Conservation (phyloP, 768 basidiomycete genomes). For the Pleurotus cornucopiae region DNA sequence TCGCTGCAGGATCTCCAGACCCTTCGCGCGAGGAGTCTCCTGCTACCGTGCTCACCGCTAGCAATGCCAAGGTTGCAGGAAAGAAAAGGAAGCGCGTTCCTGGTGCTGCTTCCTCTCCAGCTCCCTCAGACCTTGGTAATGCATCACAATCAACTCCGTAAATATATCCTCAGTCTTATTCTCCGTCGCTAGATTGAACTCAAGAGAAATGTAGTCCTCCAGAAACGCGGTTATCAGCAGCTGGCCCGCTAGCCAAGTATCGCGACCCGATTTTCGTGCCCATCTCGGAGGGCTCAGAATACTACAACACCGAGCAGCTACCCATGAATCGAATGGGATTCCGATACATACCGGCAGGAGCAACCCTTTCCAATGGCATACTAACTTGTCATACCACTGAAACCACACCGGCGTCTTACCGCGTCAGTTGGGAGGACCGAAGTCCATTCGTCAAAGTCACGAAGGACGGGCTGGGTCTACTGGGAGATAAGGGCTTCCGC, state of each 20-base stretch:
- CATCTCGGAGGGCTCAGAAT: conserved; percentile 48
- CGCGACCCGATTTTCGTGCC: conserved; percentile 70
- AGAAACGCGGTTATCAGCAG: conserved; percentile 57
- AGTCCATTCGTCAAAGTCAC: conserved; percentile 76
- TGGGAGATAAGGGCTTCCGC: conserved; percentile 86
- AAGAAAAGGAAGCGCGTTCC: conserved; percentile 58
- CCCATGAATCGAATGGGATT: conserved; percentile 75
- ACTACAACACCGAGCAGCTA: conserved; percentile 65
- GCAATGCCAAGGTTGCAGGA: conserved; percentile 24
- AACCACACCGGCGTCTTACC: conserved; percentile 61
- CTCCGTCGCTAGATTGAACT: conserved; percentile 9
- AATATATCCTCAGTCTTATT: not conserved
- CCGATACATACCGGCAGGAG: conserved; percentile 78
- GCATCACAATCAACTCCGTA: conserved; percentile 30
- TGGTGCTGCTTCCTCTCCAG: conserved; percentile 48
- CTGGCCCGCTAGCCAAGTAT: conserved; percentile 62
- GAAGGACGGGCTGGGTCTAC: conserved; percentile 69
- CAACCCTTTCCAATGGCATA: conserved; percentile 52
- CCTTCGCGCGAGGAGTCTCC: conserved; percentile 17
- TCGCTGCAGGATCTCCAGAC: conserved; percentile 28
- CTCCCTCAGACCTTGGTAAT: conserved; percentile 48
- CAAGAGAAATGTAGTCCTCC: conserved; percentile 38
- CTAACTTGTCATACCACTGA: conserved; percentile 79
- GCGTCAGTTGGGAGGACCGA: conserved; percentile 91
- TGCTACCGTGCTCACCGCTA: conserved; percentile 6